Evolutionary conservation across 2,329 filamentous ascomycete genomes (phyloP), one percentile per base, ranked within the genome.

Genomic region (Chaetomiaceae sp.): DNA sequence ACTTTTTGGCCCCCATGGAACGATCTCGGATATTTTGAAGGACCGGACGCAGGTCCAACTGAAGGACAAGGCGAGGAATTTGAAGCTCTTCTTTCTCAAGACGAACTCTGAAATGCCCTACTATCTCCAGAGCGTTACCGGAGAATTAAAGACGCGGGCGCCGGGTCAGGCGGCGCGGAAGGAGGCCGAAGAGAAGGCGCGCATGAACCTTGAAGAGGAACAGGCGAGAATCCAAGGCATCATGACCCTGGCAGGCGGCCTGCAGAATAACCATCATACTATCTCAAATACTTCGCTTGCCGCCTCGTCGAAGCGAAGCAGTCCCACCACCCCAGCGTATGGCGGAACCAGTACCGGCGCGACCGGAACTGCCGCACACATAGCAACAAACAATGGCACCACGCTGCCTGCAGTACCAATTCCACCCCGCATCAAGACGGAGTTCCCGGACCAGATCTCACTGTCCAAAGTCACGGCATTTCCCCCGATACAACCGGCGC

Each of bases 1-100:
- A 1, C 79, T 95, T 37, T 95, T 92, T 66, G 90, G 90, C 0
- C 79, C 82, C 0, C 87, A 86, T 37, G 90, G 90, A 5, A 87
- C 85, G 0, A 81, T 92, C 21, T 91, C 84, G 42, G 86, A 92
- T 61, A 87, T 92, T 21, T 76, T 95, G 18, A 92, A 91, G 61
- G 90, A 95, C 66, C 81, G 90, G 30, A 95, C 90, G 40, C 90
- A 96, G 65, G 90, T 96, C 0, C 90, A 95, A 66, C 76, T 95
- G 11, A 96, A 96, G 68, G 90, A 96, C 66, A 96, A 96, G 69
- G 90, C 90, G 1, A 79, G 90, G 45, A 96, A 96, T 59, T 71
- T 95, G 44, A 96, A 95, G 68, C 73, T 96, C 0, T 95, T 94
- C 72, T 95, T 95, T 69, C 73, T 96, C 49, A 96, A 96, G 73